These are phyloP conservation scores for Amyloporia xantha DNA, from an alignment of 768 basidiomycete species.

Conservation along the genomic window DNA sequence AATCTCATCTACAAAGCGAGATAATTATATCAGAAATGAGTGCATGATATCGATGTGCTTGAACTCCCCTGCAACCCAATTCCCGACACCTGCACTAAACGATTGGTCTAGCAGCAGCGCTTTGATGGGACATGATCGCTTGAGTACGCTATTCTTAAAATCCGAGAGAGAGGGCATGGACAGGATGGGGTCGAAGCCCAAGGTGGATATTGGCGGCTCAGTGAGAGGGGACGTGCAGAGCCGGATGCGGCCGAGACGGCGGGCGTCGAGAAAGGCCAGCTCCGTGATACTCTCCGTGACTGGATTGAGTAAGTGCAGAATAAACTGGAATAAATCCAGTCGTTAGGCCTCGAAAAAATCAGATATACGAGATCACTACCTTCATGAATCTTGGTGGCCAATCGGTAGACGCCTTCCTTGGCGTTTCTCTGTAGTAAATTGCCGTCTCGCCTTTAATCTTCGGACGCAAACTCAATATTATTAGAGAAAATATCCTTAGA, in stretches of 20 bases:
- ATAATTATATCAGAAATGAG: background rate
- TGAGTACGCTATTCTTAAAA: conserved; percentile 42
- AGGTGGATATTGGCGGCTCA: conserved; percentile 63
- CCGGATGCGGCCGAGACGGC: conserved; percentile 65
- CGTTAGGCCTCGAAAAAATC: too few species aligned
- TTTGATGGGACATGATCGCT: conserved; percentile 61
- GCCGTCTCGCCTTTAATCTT: conserved; percentile 47
- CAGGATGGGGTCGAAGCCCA: conserved; percentile 75
- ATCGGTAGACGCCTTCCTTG: conserved; percentile 31
- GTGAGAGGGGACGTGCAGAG: conserved; percentile 47
- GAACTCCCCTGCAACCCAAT: conserved; percentile 68
- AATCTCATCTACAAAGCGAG: conserved; percentile 47
- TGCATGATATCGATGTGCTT: background rate
- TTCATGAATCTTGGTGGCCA: conserved; percentile 71
- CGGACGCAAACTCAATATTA: too few species aligned
- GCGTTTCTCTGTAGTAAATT: conserved; percentile 42
- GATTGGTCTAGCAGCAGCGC: conserved; percentile 73
- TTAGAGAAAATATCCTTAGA: background rate
- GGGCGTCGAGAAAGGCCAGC: conserved; percentile 66
- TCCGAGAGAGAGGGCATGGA: conserved; percentile 52
- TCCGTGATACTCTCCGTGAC: conserved; percentile 34
- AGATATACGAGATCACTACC: conserved; percentile 24
- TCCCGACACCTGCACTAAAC: conserved; percentile 76
- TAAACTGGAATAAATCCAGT: conserved; percentile 38
- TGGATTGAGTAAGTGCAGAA: conserved; percentile 48